phyloP scores from a whole-genome alignment of 345 rosid species.

The Eucalyptus fibrosa region DNA sequence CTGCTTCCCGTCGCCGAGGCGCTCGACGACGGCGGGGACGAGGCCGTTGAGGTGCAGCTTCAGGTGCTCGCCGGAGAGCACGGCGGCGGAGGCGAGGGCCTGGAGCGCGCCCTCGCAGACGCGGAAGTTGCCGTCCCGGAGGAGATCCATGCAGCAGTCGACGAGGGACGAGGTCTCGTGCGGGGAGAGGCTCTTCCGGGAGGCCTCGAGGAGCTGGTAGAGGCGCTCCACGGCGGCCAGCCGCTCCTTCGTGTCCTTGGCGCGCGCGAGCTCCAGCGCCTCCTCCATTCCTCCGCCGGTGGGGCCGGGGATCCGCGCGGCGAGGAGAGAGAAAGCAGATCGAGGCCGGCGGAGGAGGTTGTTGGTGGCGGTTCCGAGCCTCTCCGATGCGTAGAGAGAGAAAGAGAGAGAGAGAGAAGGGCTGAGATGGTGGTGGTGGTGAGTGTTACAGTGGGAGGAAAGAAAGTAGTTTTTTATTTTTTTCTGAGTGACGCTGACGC shows the following conservation, averaged over 20 bases:
- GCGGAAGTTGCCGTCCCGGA: slow-evolving; percentile 80
- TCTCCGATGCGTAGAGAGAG: not conserved
- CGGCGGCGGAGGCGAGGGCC: slow-evolving; percentile 96
- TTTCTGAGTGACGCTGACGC: not conserved
- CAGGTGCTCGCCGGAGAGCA: slow-evolving; percentile 84
- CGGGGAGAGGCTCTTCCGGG: slow-evolving; percentile 56
- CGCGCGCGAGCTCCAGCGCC: slow-evolving; percentile 90
- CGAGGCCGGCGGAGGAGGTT: not conserved
- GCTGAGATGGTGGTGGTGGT: not conserved
- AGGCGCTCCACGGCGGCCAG: slow-evolving; percentile 98
- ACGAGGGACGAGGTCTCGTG: slow-evolving; percentile 77
- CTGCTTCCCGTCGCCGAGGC: slow-evolving; percentile 85
- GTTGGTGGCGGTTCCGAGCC: not conserved
- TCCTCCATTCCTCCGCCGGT: slow-evolving; percentile 57
- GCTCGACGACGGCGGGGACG: slow-evolving; percentile 88
- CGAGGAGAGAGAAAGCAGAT: not conserved
- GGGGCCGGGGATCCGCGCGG: not conserved
- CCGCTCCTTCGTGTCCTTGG: slow-evolving; percentile 96
- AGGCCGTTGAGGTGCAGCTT: slow-evolving; percentile 92
- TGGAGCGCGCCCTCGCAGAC: slow-evolving; percentile 96
- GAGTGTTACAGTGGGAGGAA: not conserved
- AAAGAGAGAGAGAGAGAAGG: not conserved
- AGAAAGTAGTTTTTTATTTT: not conserved
- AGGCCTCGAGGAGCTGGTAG: slow-evolving; percentile 82
- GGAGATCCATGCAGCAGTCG: slow-evolving; percentile 94